Conservation (phyloP, 2,329 filamentous ascomycete genomes). For the Zymoseptoria pseudotritici region DNA sequence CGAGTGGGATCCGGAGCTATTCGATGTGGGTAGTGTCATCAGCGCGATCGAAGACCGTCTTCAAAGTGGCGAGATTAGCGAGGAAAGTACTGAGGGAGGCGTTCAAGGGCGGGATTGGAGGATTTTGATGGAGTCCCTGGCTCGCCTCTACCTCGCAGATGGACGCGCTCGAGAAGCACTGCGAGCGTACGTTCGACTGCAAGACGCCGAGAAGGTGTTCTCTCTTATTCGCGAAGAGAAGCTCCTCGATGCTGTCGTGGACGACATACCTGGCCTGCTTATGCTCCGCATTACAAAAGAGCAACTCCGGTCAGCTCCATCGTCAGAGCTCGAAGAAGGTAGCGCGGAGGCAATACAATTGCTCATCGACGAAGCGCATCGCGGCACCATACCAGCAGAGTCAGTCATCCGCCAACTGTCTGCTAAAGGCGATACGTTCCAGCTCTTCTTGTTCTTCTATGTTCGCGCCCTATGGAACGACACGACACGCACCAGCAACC, state of each 20-base stretch:
- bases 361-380: constrained; percentile 83
- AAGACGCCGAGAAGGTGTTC: constrained; percentile 88
- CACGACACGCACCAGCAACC: constrained; percentile 1
- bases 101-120: constrained; percentile 70
- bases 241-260: constrained; percentile 78
- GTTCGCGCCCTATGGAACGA: constrained; percentile 71
- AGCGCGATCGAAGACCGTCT: constrained; percentile 76
- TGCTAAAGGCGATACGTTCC: constrained; percentile 49
- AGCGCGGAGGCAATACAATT: constrained; percentile 78
- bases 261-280: constrained; percentile 86
- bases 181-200: constrained; percentile 78
- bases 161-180: constrained; percentile 78
- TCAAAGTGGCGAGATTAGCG: constrained; percentile 57
- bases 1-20: constrained; percentile 75
- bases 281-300: constrained; percentile 73
- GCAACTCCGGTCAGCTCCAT: constrained; percentile 56
- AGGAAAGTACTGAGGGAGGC: constrained; percentile 68
- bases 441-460: constrained; percentile 86
- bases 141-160: constrained; percentile 73
- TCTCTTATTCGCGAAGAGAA: constrained; percentile 78
- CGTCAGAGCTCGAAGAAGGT: constrained; percentile 66
- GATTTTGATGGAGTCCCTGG: constrained; percentile 78
- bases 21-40: constrained; percentile 68
- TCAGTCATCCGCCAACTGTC: constrained; percentile 73
- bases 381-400: constrained; percentile 72